Percentiles rank a stretch among this genome's conserved stretches.
Evolutionary conservation across 768 basidiomycete species (phyloP).

Genomic region (Clitopilus hobsonii): DNA sequence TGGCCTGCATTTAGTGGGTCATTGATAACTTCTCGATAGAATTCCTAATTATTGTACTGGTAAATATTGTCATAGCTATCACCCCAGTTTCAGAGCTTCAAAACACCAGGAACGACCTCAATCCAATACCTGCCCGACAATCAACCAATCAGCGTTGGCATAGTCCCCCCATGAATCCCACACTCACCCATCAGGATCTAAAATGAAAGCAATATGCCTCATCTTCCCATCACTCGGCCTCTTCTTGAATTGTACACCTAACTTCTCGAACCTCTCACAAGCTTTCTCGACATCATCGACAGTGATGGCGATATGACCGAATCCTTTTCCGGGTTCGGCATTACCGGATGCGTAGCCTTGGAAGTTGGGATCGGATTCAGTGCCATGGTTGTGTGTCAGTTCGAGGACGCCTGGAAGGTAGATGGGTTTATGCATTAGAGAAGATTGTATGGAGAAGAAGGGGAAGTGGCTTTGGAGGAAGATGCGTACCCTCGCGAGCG

Average conservation of each 20-base stretch:
- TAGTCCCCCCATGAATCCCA: too few species aligned
- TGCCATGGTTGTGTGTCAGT: constrained; percentile 87
- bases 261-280: constrained; percentile 75
- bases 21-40: too few species aligned
- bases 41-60: too few species aligned
- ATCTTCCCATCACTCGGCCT: constrained; percentile 81
- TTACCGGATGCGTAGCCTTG: constrained; percentile 86
- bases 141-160: too few species aligned
- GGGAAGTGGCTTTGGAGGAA: not conserved
- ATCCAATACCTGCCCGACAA: constrained; percentile 50
- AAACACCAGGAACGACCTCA: constrained; percentile 41
- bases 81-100: constrained; percentile 17
- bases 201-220: constrained; percentile 76
- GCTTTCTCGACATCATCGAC: constrained; percentile 81
- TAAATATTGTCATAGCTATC: too few species aligned
- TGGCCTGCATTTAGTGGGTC: too few species aligned
- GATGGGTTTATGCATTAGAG: not conserved
- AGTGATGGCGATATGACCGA: constrained; percentile 86
- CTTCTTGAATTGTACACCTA: constrained; percentile 87
- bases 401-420: constrained; percentile 64
- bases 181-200: constrained; percentile 79
- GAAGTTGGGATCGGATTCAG: constrained; percentile 75
- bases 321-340: constrained; percentile 70
- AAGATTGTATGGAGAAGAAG: not conserved
- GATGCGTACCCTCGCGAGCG: constrained; percentile 60